These are phyloP conservation scores for Asparagopsis taxiformis DNA, from an alignment of 31 red algal genomes.

Conservation along the genomic window DNA sequence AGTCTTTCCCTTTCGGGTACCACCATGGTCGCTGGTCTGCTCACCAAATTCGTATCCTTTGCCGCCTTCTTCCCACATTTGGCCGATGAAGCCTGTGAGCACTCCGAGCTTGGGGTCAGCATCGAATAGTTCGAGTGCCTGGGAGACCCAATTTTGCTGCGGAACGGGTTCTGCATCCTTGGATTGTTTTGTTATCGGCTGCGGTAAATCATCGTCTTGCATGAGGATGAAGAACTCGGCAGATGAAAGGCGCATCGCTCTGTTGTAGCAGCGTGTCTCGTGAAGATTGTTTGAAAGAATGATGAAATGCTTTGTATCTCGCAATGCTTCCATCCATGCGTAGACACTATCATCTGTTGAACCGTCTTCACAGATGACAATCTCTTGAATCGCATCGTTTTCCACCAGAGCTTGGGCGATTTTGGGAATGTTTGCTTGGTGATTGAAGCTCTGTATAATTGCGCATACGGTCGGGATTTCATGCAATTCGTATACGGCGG, in stretches of 20 bases:
- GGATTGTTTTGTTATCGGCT: constrained; percentile 8
- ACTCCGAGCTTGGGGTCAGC: constrained; percentile 71
- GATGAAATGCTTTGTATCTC: constrained; percentile 73
- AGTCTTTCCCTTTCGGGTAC: constrained; percentile 74
- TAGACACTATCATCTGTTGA: constrained; percentile 67
- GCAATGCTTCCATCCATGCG: constrained; percentile 59
- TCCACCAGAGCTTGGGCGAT: constrained; percentile 63
- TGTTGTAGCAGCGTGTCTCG: constrained; percentile 80
- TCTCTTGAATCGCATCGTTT: constrained; percentile 72
- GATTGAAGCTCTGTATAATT: constrained; percentile 84
- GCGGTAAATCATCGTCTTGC: constrained; percentile 79
- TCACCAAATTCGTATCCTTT: constrained; percentile 83
- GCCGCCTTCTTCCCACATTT: constrained; percentile 67
- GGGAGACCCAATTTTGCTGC: constrained; percentile 60
- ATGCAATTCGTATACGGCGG: constrained; percentile 69
- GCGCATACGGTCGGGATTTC: constrained; percentile 75
- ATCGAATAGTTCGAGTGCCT: constrained; percentile 73
- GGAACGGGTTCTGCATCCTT: constrained; percentile 16
- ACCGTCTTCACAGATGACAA: constrained; percentile 85
- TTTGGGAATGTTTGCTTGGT: constrained; percentile 57
- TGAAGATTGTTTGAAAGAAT: constrained; percentile 80
- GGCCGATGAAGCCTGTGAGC: constrained; percentile 73
- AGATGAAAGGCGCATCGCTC: constrained; percentile 77
- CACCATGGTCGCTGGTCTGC: constrained; percentile 74
- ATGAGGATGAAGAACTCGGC: constrained; percentile 77